A percentile compares a stretch with the other conserved stretches of the same genome.
Evolutionary conservation across 2,329 filamentous ascomycete species (phyloP).

Genomic region (Chalaropsis thielavioides): DNA sequence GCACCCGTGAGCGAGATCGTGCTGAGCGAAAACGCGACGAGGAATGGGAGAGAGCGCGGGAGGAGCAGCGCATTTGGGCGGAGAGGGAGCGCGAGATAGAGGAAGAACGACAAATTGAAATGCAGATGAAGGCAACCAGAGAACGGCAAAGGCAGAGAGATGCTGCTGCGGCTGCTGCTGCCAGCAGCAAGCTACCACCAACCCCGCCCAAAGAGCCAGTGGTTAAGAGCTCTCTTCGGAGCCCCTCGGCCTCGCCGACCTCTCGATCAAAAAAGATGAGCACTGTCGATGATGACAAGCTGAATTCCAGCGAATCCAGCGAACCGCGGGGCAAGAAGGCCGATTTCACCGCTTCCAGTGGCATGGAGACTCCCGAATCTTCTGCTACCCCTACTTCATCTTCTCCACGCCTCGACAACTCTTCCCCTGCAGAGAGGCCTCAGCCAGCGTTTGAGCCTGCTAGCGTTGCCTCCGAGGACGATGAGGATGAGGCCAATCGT

Average conservation of each 20-base stretch:
- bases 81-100: conserved; percentile 2
- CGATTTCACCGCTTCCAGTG: neutral
- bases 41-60: neutral
- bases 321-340: neutral
- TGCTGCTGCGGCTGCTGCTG: neutral
- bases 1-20: neutral
- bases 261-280: neutral
- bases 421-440: neutral
- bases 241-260: neutral
- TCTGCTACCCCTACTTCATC: neutral
- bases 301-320: neutral
- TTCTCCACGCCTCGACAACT: neutral
- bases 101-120: neutral
- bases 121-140: neutral
- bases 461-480: neutral
- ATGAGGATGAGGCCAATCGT: neutral
- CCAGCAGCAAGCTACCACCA: neutral
- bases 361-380: neutral
- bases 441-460: neutral
- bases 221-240: neutral
- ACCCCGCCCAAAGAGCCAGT: conserved; percentile 8
- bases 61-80: neutral
- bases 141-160: neutral
- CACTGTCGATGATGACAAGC: neutral
- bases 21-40: neutral